Evolutionary conservation across 257 asterid species (phyloP).

Genomic region (Nicotiana tomentosiformis): DNA sequence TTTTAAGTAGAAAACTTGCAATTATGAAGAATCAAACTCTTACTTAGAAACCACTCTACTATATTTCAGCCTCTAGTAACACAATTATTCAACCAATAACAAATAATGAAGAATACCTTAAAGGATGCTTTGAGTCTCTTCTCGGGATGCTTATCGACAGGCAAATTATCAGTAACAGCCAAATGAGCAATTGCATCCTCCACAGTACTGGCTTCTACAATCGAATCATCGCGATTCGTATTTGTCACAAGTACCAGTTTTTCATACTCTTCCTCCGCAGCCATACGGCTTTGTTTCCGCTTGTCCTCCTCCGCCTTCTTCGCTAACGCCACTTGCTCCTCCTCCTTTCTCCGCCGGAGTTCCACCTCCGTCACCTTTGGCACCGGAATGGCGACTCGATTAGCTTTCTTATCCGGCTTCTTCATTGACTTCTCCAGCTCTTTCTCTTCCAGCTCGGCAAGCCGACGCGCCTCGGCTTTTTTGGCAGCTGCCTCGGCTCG

Average conservation of each 20-base stretch:
- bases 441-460: slow-evolving; percentile 79
- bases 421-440: slow-evolving; percentile 58
- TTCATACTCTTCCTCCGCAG: slow-evolving; percentile 72
- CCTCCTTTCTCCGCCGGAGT: slow-evolving; percentile 58
- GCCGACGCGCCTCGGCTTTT: slow-evolving; percentile 76
- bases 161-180: slow-evolving; percentile 42
- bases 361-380: slow-evolving; percentile 91
- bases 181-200: slow-evolving; percentile 61
- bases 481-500: slow-evolving; percentile 66
- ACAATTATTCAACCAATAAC: not conserved
- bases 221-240: slow-evolving; percentile 53
- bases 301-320: slow-evolving; percentile 65
- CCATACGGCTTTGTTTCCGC: slow-evolving; percentile 52
- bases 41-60: not conserved
- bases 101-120: slow-evolving; percentile 29
- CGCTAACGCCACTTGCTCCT: slow-evolving; percentile 56
- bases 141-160: slow-evolving; percentile 68
- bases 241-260: slow-evolving; percentile 44
- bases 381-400: slow-evolving; percentile 57
- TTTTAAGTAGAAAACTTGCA: not conserved
- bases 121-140: slow-evolving; percentile 74
- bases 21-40: no score
- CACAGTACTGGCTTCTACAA: slow-evolving; percentile 57
- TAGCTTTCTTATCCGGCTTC: slow-evolving; percentile 82
- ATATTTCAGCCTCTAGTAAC: not conserved